Percentiles rank a stretch among this genome's conserved stretches.
phyloP scores from a whole-genome alignment of 139 green algal genomes.

The Chlamydomonas schloesseri region DNA sequence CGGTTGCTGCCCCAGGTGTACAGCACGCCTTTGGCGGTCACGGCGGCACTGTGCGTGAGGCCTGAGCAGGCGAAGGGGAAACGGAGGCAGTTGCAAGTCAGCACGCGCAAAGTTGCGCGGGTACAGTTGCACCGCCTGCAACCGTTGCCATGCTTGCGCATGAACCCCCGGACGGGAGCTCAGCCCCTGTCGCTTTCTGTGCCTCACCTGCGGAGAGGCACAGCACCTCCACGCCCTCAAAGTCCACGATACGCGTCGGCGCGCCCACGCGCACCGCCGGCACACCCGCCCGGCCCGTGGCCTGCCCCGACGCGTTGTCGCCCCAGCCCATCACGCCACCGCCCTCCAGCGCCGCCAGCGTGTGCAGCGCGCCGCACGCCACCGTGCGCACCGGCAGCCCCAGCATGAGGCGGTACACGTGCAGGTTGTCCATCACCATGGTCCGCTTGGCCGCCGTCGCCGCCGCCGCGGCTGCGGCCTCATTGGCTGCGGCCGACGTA shows the following conservation, averaged over 20 bases:
- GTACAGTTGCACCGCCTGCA: too few species aligned
- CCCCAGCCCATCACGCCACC: conserved; percentile 54
- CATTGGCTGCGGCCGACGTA: too few species aligned
- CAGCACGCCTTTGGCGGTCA: conserved; percentile 46
- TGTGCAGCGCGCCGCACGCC: conserved; percentile 56
- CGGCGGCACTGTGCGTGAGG: conserved; percentile 47
- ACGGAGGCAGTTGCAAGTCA: not conserved
- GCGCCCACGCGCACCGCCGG: not conserved
- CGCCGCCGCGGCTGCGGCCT: conserved; percentile 1
- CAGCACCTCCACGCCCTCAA: conserved; percentile 7
- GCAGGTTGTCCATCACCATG: conserved; percentile 5
- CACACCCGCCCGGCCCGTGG: not conserved
- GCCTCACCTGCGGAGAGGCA: conserved; percentile 4
- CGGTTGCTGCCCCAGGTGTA: conserved; percentile 59
- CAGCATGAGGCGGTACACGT: conserved; percentile 31
- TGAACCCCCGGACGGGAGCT: too few species aligned
- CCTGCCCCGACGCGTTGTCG: conserved; percentile 48
- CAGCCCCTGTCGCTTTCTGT: too few species aligned
- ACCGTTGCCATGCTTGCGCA: too few species aligned
- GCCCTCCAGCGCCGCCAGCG: conserved; percentile 39
- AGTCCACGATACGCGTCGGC: not conserved
- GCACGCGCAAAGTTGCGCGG: too few species aligned
- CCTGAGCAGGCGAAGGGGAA: not conserved
- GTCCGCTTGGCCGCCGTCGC: not conserved
- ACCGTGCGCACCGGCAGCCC: conserved; percentile 37